Evolutionary conservation across 176 grass and related monocot species (phyloP).

Genomic region (Paspalum notatum): DNA sequence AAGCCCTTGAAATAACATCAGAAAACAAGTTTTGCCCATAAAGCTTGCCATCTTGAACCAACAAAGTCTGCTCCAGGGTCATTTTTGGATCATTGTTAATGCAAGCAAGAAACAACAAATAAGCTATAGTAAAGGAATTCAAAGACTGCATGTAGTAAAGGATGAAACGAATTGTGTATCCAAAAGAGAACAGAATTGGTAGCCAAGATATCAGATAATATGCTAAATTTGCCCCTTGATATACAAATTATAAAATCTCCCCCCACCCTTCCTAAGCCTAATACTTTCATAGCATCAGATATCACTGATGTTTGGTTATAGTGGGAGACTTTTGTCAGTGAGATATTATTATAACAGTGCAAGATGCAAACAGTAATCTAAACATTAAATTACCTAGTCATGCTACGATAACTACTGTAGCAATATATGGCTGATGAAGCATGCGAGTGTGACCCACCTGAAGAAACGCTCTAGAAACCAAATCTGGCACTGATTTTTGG

Average conservation of each 20-base stretch:
- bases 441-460: conserved; percentile 53
- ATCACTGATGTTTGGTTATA: conserved; percentile 16
- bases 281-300: neutral
- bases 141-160: conserved; percentile 3
- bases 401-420: neutral
- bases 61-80: conserved; percentile 59
- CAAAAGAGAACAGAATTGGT: neutral
- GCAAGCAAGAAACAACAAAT: conserved; percentile 34
- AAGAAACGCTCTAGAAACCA: conserved; percentile 91
- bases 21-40: conserved; percentile 73
- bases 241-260: conserved; percentile 8
- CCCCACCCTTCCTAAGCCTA: conserved; percentile 1
- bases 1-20: conserved; percentile 86
- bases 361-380: conserved; percentile 2
- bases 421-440: conserved; percentile 3
- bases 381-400: neutral
- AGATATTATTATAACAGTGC: neutral
- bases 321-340: neutral
- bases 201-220: neutral
- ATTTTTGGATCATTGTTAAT: conserved; percentile 36
- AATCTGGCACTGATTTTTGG: conserved; percentile 87
- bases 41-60: conserved; percentile 89
- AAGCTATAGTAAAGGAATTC: conserved; percentile 32
- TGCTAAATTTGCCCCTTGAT: neutral
- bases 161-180: neutral